Conservation (phyloP, 495 filamentous ascomycete genomes). For the Penicillium steckii region DNA sequence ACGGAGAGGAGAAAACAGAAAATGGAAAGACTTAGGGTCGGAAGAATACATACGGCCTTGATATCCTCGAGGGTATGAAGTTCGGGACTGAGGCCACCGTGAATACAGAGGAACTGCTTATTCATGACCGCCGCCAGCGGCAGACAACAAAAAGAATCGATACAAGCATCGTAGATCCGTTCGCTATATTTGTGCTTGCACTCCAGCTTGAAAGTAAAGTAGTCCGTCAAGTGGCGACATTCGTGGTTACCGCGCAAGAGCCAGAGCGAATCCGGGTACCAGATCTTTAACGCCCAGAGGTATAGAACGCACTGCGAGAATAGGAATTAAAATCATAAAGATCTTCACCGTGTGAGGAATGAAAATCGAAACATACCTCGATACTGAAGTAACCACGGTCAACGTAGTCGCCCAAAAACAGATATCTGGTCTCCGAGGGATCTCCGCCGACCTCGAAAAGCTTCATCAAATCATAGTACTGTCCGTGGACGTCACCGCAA, state of each 20-base stretch:
- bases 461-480: slow-evolving; percentile 99
- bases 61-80: slow-evolving; percentile 93
- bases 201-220: slow-evolving; percentile 99
- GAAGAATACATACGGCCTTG: slow-evolving; percentile 61
- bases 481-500: slow-evolving; percentile 96
- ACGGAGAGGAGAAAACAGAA: background rate
- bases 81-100: slow-evolving; percentile 93
- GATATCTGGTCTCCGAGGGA: slow-evolving; percentile 90
- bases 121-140: slow-evolving; percentile 98
- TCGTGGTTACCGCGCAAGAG: slow-evolving; percentile 96
- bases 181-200: slow-evolving; percentile 99
- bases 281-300: slow-evolving; percentile 97
- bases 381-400: slow-evolving; percentile 99
- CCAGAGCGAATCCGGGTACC: slow-evolving; percentile 98
- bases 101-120: slow-evolving; percentile 99
- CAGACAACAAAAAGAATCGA: slow-evolving; percentile 94
- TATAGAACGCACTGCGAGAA: slow-evolving; percentile 83
- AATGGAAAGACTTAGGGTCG: no score
- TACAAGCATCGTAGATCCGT: slow-evolving; percentile 93
- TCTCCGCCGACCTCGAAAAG: slow-evolving; percentile 98
- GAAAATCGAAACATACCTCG: slow-evolving; percentile 56
- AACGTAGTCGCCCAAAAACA: slow-evolving; percentile 97
- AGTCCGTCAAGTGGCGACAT: slow-evolving; percentile 97
- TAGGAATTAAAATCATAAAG: background rate
- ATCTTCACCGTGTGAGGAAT: background rate